A percentile compares a stretch with the other conserved stretches of the same genome.
Conservation (phyloP, 306 rosid species). For the Acacia confusa region DNA sequence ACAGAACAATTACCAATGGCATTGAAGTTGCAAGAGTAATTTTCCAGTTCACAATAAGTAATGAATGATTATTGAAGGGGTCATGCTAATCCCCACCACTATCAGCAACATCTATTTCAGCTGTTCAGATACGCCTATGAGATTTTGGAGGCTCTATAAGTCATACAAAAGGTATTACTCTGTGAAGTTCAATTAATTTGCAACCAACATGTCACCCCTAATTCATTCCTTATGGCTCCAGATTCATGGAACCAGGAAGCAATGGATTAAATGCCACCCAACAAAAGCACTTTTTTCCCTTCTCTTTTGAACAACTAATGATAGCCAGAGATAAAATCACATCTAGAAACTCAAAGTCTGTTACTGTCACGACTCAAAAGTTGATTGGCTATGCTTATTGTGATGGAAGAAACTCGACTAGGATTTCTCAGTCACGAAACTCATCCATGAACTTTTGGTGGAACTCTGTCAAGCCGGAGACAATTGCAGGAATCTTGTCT, state of each 20-base stretch:
- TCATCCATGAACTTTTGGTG: constrained; percentile 73
- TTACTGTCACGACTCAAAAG: constrained; percentile 1
- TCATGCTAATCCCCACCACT: neutral
- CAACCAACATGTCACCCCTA: neutral
- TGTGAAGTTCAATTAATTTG: neutral
- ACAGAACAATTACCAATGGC: neutral
- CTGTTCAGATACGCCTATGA: neutral
- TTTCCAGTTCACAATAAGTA: neutral
- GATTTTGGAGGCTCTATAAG: neutral
- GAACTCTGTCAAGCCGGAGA: constrained; percentile 76
- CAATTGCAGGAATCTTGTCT: constrained; percentile 92
- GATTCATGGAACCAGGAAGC: neutral
- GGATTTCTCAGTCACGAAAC: constrained; percentile 53
- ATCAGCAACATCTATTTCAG: neutral
- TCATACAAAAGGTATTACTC: neutral
- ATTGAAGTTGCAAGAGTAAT: neutral
- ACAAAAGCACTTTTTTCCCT: neutral
- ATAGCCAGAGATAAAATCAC: neutral
- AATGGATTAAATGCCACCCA: neutral
- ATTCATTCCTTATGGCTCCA: neutral
- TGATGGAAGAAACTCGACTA: neutral
- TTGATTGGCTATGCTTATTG: constrained; percentile 29
- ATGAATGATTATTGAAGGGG: neutral
- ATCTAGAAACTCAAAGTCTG: constrained; percentile 20
- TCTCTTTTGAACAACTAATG: neutral